Evolutionary conservation across 1,139 yeast species (phyloP), one percentile per base, ranked within the genome.

Genomic region (Pichia sp.): DNA sequence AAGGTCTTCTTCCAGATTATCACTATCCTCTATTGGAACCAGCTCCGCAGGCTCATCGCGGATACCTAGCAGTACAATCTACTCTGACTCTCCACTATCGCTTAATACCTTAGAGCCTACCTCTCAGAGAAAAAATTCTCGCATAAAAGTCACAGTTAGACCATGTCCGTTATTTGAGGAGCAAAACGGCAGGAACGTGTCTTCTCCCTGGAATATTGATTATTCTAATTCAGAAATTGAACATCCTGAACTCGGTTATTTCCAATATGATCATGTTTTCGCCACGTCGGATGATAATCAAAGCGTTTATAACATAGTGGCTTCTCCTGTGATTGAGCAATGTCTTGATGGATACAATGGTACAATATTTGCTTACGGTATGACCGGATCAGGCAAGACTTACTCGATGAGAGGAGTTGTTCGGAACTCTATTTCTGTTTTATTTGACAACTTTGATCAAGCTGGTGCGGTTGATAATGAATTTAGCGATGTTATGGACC

Each of bases 331-430:
- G 43, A 83, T 91, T 1, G 70, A 75, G 25, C 80, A 83, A 56
- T 83, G 88, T 53, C 72, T 89, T 58, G 83, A 84, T 36, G 96
- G 96, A 0, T 90, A 73, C 66, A 89, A 90, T 64, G 95, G 93
- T 9, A 91, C 96, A 0, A 83, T 91, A 0, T 89, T 91, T 68
- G 96, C 96, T 2, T 89, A 90, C 64, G 96, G 96, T 47, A 87
- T 87, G 91, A 89, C 98, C 0, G 98, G 98, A 0, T 88, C 96
- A 1, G 98, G 98, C 31, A 91, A 91, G 66, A 91, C 98, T 0
- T 86, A 81, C 64, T 85, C 95, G 2, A 89, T 91, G 96, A 86
- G 86, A 58, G 96, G 96, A 34, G 73, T 77, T 12, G 73, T 70
- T 0, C 60, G 65, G 12, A 40, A 49, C 18, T 51, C 58, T 1